These are phyloP conservation scores for Acanthamoeba lenticulata DNA, from an alignment of 208 protist genomes.

Conservation along the genomic window DNA sequence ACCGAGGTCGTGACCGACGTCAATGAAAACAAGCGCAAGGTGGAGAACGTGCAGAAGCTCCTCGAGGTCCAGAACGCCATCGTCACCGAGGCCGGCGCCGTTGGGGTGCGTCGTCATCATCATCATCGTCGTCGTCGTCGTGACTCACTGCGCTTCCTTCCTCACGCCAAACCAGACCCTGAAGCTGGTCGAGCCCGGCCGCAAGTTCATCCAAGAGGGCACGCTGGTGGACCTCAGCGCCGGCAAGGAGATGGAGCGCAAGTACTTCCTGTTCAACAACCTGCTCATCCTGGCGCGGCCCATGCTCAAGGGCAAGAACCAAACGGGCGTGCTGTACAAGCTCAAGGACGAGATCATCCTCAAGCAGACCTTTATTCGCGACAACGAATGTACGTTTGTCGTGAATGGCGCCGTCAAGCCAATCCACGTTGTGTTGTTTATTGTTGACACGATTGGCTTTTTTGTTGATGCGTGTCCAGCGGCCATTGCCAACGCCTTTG, in stretches of 20 bases:
- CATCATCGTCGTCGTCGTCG: background rate
- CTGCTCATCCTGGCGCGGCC: slow-evolving; percentile 19
- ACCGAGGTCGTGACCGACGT: slow-evolving; percentile 65
- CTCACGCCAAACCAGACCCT: background rate
- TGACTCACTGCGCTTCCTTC: background rate
- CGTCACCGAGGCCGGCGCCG: background rate
- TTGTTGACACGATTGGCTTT: background rate
- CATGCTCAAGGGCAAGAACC: slow-evolving; percentile 23
- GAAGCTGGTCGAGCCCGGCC: slow-evolving; percentile 48
- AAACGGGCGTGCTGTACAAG: slow-evolving; percentile 11
- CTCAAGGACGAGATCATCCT: slow-evolving; percentile 59
- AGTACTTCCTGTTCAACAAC: slow-evolving; percentile 62
- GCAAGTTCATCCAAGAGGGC: slow-evolving; percentile 58
- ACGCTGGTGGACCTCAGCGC: slow-evolving; percentile 22
- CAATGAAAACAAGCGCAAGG: slow-evolving; percentile 55
- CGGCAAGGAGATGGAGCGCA: slow-evolving; percentile 58
- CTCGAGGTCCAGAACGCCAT: slow-evolving; percentile 56
- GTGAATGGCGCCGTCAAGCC: no score
- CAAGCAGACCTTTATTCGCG: background rate
- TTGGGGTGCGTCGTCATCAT: background rate
- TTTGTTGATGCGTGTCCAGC: background rate
- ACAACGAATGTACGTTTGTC: slow-evolving; percentile 30
- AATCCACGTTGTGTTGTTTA: no score
- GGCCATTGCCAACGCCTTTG: slow-evolving; percentile 47
- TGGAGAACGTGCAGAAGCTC: slow-evolving; percentile 62